Base-by-base conservation (phyloP, 371 early-diverging fungal genomes). In the Gilbertella persicaria region DNA sequence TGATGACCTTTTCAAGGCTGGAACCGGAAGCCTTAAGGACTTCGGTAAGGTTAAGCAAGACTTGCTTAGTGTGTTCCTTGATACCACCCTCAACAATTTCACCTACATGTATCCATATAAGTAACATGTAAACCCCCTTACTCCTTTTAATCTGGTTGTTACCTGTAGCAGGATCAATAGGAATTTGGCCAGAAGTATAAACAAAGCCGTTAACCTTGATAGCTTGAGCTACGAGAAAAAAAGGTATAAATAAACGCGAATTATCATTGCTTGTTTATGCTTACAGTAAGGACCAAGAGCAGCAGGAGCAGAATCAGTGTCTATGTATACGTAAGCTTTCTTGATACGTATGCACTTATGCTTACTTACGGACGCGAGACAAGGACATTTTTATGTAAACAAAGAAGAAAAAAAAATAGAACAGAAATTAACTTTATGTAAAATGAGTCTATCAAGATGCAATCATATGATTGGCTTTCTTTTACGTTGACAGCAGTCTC, bases 161-260 rank as follows among this genome's bases (percentile, higher is more conserved):
- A 75, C 76, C 71, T 24, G 70, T 79, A 16, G 67, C 74, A 24
- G 90, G 89, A 51, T 79, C 68, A 48, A 91, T 65, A 12, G 89
- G 86, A 54, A 93, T 77, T 61, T 87, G 88, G 14, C 94, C 97
- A 2, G 95, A 90, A 45, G 84, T 87, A 70, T 80, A 96, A 3
- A 94, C 89, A 53, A 93, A 64, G 33, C 88, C 90, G 69, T 95
- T 93, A 36, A 89, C 89, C 25, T 85, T 79, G 53, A 94, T 84
- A 17, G 92, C 96, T 62, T 92, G 93, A 23, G 91, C 86, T 85
- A 17, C 25, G 2, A 3, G 2, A 33, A 5, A 33, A 28, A 4
- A 33, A 16, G 3, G 14, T 36, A 35, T 26, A 14, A 40, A 24
- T 14, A 44, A 19, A 49, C 38, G 24, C 41, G 17, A 16, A n/a